Conservation (phyloP, 768 basidiomycete genomes). For the Leccinum aurantiacum region DNA sequence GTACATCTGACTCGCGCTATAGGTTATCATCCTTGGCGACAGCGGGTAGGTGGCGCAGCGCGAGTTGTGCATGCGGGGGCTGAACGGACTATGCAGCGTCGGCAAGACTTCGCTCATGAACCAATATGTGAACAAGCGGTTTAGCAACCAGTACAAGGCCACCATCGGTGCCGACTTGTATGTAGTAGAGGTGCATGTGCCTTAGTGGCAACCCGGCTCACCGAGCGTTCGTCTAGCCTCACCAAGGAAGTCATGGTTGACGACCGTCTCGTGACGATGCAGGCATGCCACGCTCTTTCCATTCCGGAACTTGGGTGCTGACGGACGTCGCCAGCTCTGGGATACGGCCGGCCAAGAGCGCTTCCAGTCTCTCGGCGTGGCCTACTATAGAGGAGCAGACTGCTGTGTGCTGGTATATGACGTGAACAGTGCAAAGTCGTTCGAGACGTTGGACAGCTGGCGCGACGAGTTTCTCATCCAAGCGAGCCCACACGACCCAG, state of each 20-base stretch:
- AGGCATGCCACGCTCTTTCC: constrained; percentile 51
- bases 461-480: constrained; percentile 99
- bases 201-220: constrained; percentile 2
- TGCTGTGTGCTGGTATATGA: constrained; percentile 99
- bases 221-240: constrained; percentile 49
- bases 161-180: constrained; percentile 98
- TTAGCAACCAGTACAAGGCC: constrained; percentile 99
- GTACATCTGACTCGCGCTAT: constrained; percentile 12
- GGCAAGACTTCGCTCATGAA: constrained; percentile 99
- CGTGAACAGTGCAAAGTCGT: constrained; percentile 97
- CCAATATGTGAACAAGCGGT: constrained; percentile 99
- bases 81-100: constrained; percentile 53
- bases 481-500: constrained; percentile 97
- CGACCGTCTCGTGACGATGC: constrained; percentile 97
- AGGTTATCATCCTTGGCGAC: constrained; percentile 99
- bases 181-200: constrained; percentile 45
- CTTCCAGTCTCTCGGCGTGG: constrained; percentile 98
- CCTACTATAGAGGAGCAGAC: constrained; percentile 98
- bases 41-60: constrained; percentile 64
- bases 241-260: constrained; percentile 99
- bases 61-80: constrained; percentile 1
- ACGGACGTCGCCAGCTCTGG: constrained; percentile 72
- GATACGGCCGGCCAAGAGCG: constrained; percentile 99
- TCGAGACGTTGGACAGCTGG: constrained; percentile 99
- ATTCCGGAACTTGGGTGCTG: neutral